Percentiles rank a stretch among this genome's conserved stretches.
Conservation (phyloP, 441 rosid species). For the Gossypium schwendimanii region DNA sequence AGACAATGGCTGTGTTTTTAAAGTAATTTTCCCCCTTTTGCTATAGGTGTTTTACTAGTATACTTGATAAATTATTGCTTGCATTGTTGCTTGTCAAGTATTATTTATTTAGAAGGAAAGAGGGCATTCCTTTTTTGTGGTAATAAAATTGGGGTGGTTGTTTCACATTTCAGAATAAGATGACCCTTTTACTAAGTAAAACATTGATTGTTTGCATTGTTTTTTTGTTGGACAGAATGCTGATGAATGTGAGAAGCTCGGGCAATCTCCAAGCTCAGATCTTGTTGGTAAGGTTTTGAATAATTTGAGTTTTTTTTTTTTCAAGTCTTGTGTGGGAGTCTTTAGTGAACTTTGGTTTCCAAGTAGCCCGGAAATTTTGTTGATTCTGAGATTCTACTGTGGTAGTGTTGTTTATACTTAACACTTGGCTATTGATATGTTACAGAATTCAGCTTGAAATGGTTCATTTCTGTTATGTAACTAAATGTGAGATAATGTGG, state of each 20-base stretch:
- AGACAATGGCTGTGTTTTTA: background rate
- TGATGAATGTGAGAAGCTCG: conserved; percentile 27
- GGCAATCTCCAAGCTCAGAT: conserved; percentile 22
- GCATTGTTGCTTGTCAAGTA: background rate
- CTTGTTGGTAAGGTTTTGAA: conserved; percentile 17
- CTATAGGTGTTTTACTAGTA: background rate
- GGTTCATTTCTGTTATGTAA: background rate
- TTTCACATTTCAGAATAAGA: background rate
- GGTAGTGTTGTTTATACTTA: background rate
- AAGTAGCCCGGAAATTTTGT: background rate
- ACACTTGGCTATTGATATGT: background rate
- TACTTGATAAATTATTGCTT: background rate
- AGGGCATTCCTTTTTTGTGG: background rate
- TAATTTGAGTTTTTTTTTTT: background rate
- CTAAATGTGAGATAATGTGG: background rate
- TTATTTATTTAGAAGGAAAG: background rate
- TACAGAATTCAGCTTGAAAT: background rate
- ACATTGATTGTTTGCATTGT: background rate
- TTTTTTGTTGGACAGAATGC: conserved; percentile 38
- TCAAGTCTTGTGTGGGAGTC: background rate
- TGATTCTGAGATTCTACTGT: background rate
- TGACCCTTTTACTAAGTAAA: background rate
- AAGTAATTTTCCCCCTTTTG: background rate
- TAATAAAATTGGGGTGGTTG: background rate
- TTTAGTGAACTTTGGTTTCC: background rate